Conservation (phyloP, 179 eudicot genomes). For the Actinidia arguta region DNA sequence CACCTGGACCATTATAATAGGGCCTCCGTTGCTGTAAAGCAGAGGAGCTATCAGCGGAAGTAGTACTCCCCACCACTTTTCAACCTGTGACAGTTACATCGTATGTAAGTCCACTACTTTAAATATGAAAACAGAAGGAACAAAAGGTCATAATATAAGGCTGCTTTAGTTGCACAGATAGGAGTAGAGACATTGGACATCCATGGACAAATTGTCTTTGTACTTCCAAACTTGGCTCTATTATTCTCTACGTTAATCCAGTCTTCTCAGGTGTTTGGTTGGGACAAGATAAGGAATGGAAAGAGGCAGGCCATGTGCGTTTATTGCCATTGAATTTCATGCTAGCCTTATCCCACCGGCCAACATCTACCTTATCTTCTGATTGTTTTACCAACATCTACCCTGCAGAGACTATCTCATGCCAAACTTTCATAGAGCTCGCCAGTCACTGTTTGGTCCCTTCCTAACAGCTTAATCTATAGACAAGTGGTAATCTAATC, state of each 20-base stretch:
- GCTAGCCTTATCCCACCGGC: neutral
- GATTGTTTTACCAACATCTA: neutral
- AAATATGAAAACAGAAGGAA: neutral
- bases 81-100: conserved; percentile 59
- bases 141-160: neutral
- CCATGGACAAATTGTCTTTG: neutral
- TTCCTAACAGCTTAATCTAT: neutral
- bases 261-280: neutral
- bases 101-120: neutral
- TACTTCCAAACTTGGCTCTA: neutral
- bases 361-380: neutral
- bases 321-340: neutral
- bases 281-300: neutral
- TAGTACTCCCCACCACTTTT: conserved; percentile 80
- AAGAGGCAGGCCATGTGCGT: neutral
- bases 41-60: conserved; percentile 83
- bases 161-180: neutral
- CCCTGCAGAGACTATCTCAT: neutral
- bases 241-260: neutral
- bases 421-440: neutral
- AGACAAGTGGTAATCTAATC: neutral
- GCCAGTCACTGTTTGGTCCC: neutral
- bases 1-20: conserved; percentile 97
- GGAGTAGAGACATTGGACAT: neutral
- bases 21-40: conserved; percentile 86